Evolutionary conservation across 495 filamentous ascomycete genomes (phyloP).

Genomic region (Hypoxylon lienhwacheense): DNA sequence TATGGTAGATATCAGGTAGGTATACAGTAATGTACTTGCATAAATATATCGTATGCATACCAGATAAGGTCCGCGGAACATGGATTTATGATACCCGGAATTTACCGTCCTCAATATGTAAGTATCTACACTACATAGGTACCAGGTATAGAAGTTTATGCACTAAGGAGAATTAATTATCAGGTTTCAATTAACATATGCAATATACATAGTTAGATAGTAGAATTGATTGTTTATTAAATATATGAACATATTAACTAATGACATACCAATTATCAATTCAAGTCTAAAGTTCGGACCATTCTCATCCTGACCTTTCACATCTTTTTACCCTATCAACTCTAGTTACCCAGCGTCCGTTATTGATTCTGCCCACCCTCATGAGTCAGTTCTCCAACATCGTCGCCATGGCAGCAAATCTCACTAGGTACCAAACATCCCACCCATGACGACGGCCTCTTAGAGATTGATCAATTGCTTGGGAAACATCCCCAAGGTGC

Average conservation of each 20-base stretch:
- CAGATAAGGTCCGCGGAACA: too few relatives aligned
- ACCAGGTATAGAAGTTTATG: too few relatives aligned
- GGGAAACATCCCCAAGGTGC: background rate
- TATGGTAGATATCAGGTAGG: too few relatives aligned
- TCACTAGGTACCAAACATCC: background rate
- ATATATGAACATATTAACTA: background rate
- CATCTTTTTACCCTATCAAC: conserved; percentile 8
- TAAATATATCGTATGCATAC: too few relatives aligned
- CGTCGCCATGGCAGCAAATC: conserved; percentile 18
- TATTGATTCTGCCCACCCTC: conserved; percentile 15
- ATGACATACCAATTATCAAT: conserved; percentile 12
- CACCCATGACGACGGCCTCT: conserved; percentile 10
- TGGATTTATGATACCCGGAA: conserved; percentile 14
- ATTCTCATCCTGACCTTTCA: conserved; percentile 8
- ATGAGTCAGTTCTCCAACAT: conserved; percentile 18
- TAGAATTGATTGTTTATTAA: conserved; percentile 27
- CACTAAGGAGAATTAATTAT: background rate
- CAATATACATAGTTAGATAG: too few relatives aligned
- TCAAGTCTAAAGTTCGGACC: conserved; percentile 8
- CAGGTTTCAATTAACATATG: conserved; percentile 20
- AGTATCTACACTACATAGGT: background rate
- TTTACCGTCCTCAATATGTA: conserved; percentile 1
- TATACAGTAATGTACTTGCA: too few relatives aligned
- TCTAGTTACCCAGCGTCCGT: background rate
- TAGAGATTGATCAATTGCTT: conserved; percentile 4